These are phyloP conservation scores for Orbilia oligospora DNA, from an alignment of 2,329 filamentous ascomycete species.

Conservation along the genomic window DNA sequence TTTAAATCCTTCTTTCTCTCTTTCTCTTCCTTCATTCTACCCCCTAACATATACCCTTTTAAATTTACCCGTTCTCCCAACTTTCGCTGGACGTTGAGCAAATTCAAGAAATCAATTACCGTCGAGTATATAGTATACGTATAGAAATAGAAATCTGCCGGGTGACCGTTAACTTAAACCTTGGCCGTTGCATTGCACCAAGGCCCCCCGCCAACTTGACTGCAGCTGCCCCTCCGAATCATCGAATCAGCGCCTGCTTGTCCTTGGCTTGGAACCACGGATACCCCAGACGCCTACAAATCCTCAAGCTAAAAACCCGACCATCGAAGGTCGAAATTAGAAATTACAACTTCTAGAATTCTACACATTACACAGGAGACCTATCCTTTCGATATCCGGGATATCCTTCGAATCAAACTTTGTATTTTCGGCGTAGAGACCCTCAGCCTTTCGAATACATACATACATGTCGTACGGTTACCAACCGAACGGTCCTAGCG, in stretches of 20 bases:
- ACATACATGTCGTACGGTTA: conserved; percentile 61
- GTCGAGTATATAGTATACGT: neutral
- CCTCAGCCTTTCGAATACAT: conserved; percentile 9
- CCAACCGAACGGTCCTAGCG: conserved; percentile 58
- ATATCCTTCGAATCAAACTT: conserved; percentile 9
- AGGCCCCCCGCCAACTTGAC: conserved; percentile 38
- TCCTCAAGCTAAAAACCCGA: conserved; percentile 22
- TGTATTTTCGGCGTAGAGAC: conserved; percentile 11
- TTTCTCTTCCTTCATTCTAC: neutral
- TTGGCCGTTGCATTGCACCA: conserved; percentile 3
- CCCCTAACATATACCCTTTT: no score
- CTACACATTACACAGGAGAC: conserved; percentile 8
- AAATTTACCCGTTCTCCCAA: neutral
- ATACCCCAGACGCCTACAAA: conserved; percentile 32
- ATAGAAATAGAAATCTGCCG: conserved; percentile 21
- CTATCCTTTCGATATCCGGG: conserved; percentile 7
- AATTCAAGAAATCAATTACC: neutral
- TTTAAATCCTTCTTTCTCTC: neutral
- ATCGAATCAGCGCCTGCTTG: conserved; percentile 14
- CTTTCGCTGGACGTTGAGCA: neutral
- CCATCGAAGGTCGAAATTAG: conserved; percentile 14
- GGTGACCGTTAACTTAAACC: neutral
- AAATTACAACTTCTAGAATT: conserved; percentile 12
- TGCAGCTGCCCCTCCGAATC: conserved; percentile 37
- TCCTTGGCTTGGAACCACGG: conserved; percentile 33